Conservation (phyloP, 352 stramenopile genomes). For the Phytophthora capsici region DNA sequence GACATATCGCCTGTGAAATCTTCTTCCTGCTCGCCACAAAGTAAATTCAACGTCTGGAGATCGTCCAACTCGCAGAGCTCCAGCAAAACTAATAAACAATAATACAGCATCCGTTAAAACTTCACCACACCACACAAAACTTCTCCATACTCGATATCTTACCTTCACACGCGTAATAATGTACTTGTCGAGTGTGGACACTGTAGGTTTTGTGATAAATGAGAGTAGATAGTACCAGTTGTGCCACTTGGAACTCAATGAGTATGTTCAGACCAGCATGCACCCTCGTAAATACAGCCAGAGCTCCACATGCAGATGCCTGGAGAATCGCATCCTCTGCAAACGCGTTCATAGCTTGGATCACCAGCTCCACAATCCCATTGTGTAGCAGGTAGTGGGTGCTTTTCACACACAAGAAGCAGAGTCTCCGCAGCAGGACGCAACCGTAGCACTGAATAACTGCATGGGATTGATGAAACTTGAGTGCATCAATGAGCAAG, state of each 20-base stretch:
- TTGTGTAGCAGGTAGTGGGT: conserved; percentile 58
- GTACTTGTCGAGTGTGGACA: conserved; percentile 83
- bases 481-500: conserved; percentile 63
- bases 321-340: conserved; percentile 82
- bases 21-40: conserved; percentile 53
- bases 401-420: conserved; percentile 73
- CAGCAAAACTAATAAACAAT: conserved; percentile 53
- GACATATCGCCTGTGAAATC: conserved; percentile 53
- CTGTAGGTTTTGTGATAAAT: conserved; percentile 85
- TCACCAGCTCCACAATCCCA: conserved; percentile 62
- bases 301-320: conserved; percentile 70
- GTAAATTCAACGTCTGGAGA: conserved; percentile 50
- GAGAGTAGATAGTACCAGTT: conserved; percentile 72
- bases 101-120: conserved; percentile 8
- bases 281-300: conserved; percentile 76
- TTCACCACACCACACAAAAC: not conserved
- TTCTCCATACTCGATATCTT: not conserved
- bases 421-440: conserved; percentile 73
- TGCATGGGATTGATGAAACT: conserved; percentile 62
- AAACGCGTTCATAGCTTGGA: conserved; percentile 70
- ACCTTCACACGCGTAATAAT: conserved; percentile 87
- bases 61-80: conserved; percentile 79
- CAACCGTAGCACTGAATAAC: conserved; percentile 86
- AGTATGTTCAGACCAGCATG: conserved; percentile 56
- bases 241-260: conserved; percentile 58